phyloP scores from a whole-genome alignment of 1,284 basidiomycete species.

The Apiotrichum siamense region DNA sequence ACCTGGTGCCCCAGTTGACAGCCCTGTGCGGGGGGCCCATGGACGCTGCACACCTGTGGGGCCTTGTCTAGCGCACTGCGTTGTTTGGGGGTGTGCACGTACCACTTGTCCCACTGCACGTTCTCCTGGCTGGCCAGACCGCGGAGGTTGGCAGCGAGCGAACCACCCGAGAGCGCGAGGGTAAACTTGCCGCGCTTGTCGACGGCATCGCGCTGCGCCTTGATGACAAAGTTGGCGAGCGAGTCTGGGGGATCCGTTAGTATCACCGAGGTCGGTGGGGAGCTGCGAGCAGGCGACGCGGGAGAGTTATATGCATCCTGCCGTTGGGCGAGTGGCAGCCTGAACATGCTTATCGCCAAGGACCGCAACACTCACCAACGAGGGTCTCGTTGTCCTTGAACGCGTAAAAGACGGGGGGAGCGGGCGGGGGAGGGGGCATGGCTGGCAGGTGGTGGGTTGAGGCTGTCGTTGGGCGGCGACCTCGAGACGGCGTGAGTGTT shows the following conservation, averaged over 20 bases:
- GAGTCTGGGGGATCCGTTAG: conserved; percentile 43
- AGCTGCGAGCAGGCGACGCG: too few species aligned
- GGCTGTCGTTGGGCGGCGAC: background rate
- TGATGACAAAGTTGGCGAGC: conserved; percentile 80
- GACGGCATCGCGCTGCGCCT: conserved; percentile 86
- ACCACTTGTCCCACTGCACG: conserved; percentile 68
- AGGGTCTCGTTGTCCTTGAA: conserved; percentile 62
- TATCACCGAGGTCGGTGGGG: too few species aligned
- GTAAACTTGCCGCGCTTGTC: conserved; percentile 89
- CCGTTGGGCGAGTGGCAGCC: background rate
- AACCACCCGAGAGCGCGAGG: conserved; percentile 88
- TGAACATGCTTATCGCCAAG: background rate
- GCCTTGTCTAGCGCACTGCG: background rate
- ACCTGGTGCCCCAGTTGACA: too few species aligned
- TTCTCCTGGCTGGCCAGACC: conserved; percentile 66
- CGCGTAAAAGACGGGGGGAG: conserved; percentile 65
- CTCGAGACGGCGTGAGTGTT: background rate
- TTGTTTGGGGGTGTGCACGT: conserved; percentile 22
- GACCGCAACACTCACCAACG: conserved; percentile 39
- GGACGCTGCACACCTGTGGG: background rate
- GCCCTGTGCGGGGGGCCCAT: too few species aligned
- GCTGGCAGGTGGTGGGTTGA: conserved; percentile 1
- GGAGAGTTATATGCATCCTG: too few species aligned
- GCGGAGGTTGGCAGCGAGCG: conserved; percentile 76
- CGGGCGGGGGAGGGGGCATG: conserved; percentile 49